Base-by-base conservation (phyloP, 164 flowering plant species). In the Warburgia ugandensis region DNA sequence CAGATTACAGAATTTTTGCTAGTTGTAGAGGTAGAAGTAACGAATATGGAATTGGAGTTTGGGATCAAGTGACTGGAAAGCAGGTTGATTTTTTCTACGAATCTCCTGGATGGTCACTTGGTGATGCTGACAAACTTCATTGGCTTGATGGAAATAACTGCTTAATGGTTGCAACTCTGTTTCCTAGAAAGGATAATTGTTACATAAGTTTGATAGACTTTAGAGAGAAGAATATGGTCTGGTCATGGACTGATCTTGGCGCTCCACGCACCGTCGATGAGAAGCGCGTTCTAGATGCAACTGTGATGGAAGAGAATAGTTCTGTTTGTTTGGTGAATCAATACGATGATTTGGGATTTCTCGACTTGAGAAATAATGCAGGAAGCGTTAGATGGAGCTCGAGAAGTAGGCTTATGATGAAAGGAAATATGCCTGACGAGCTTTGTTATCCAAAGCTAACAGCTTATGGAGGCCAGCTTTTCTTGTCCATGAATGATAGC, bases 21-120 rank as follows among this genome's bases (percentile, higher is more conserved):
- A 86, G 95, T 46, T 89, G 97, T 58, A 78, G 72, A 60, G 95
- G 97, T 2, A 71, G 87, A 48, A 89, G 87, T 63, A 81, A 89
- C 50, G 95, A 86, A 61, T 83, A 86, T 63, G 97, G 97, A 0
- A 70, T 86, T 51, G 92, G 95, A 5, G 89, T 83, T 23, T 89
- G 95, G 95, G 97, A 89, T 50, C 87, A 78, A 43, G 45, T 65
- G 0, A 85, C 90, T 0, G 92, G 97, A 0, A 67, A 81, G 41
- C 97, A 85, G 58, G 61, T 74, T 13, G 97, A 89, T 70, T 89
- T 89, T 67, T 83, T 79, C 66, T 81, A 88, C 50, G 92, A 89
- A 45, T 73, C 84, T 3, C 60, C 64, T 1, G 87, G 86, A 12
- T 86, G 90, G 95, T 77, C 95, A 0, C 76, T 85, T 22, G 92